Evolutionary conservation across 495 filamentous ascomycete genomes (phyloP), one percentile per base, ranked within the genome.

Genomic region (Lichina pygmaea): DNA sequence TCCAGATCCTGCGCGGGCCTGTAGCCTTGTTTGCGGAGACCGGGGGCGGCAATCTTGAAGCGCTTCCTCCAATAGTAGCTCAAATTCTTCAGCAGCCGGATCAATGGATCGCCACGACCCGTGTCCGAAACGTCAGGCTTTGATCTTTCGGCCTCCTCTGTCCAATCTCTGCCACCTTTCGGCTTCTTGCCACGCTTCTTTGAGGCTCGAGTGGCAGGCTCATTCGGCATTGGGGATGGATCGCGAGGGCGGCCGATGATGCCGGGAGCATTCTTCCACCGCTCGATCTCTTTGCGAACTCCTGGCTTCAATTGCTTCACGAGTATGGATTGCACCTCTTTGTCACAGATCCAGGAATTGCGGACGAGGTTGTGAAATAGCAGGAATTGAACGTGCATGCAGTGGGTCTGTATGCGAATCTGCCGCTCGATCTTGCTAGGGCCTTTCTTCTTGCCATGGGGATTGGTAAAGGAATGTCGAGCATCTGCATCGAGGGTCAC

Each of bases 21-120:
- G 55, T 95, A 94, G 3, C 89, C 89, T 52, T 73, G 66, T 59
- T 94, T 99, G 7, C 86, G 69, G n/a, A 95, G 52, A 0, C 78
- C 79, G 1, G 86, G 85, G 0, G 76, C 70, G 4, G 73, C 80
- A 43, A 91, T 67, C 6, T 62, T 66, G 57, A 91, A 99, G 37
- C 77, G 69, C 52, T 80, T 79, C 56, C 73, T 84, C 89, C 89
- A 99, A 66, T 78, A 93, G 1, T 75, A 68, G 12, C 77, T 60
- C 33, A 99, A 61, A 17, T 71, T 63, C 50, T 77, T 81, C 42
- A 95, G 64, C 16, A 93, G 60, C n/a, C 73, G 61, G 31, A 89
- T 63, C n/a, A 89, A 59, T 0, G 86, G 85, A 54, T 94, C 84
- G 0, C 80, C 81, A 24, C 72, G 68, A 58, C 75, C 83, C 60